phyloP scores from a whole-genome alignment of 768 basidiomycete genomes.

The Xerocomellus chrysenteron region DNA sequence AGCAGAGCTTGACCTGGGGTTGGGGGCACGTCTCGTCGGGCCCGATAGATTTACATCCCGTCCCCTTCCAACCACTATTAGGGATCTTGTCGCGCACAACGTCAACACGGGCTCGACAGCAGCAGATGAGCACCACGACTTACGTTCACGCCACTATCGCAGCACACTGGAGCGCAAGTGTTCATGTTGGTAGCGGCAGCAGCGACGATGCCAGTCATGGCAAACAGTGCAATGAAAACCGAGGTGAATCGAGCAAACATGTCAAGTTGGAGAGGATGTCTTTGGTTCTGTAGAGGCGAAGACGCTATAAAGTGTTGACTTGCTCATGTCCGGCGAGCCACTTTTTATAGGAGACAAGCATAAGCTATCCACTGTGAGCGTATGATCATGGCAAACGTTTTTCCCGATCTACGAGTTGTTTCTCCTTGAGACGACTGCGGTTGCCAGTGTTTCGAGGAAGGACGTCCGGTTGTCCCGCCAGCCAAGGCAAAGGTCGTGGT shows the following conservation, averaged over 20 bases:
- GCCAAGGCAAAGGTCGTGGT: too few species aligned
- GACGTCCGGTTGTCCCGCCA: too few species aligned
- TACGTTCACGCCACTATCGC: background rate
- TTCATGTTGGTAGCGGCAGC: background rate
- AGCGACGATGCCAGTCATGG: background rate
- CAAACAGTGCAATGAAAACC: background rate
- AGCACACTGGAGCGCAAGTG: background rate
- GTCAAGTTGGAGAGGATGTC: background rate
- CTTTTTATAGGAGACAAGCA: too few species aligned
- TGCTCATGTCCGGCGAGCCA: too few species aligned
- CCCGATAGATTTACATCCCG: background rate
- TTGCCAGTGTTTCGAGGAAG: too few species aligned
- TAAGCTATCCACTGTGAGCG: too few species aligned
- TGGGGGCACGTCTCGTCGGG: background rate
- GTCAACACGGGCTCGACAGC: background rate
- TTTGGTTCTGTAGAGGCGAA: background rate
- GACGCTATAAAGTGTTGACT: too few species aligned
- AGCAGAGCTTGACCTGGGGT: slow-evolving; percentile 4
- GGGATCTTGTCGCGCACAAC: background rate
- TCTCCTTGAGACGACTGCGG: too few species aligned
- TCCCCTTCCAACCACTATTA: background rate
- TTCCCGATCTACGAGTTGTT: too few species aligned
- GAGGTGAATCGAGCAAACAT: background rate
- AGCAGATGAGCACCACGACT: background rate
- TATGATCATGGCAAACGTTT: too few species aligned